phyloP scores from a whole-genome alignment of 305 asterid genomes.

The Rubia balearica region DNA sequence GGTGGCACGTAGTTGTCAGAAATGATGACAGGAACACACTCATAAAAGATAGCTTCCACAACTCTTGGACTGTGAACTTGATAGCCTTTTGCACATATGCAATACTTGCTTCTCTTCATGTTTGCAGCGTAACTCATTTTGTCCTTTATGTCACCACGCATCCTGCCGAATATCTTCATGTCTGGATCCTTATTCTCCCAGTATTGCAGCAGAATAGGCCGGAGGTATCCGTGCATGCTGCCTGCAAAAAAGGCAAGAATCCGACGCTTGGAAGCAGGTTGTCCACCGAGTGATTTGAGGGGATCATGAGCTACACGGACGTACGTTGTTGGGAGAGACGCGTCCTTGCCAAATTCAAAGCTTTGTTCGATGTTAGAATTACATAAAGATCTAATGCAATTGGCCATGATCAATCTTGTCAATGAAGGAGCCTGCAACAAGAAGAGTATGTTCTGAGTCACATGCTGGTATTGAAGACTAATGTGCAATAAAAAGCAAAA shows the following conservation, averaged over 20 bases:
- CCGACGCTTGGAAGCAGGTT: neutral
- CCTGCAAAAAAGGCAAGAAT: constrained; percentile 7
- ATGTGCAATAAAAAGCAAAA: neutral
- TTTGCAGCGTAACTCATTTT: neutral
- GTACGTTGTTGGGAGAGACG: neutral
- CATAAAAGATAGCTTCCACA: constrained; percentile 7
- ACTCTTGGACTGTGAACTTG: constrained; percentile 2
- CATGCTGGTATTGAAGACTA: neutral
- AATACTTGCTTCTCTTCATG: constrained; percentile 11
- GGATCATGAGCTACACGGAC: neutral
- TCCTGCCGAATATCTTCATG: neutral
- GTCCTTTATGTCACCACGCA: neutral
- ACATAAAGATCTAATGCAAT: constrained; percentile 6
- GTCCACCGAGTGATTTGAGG: neutral
- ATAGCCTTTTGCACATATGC: constrained; percentile 9
- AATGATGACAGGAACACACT: constrained; percentile 10
- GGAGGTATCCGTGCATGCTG: constrained; percentile 5
- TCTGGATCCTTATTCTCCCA: constrained; percentile 5
- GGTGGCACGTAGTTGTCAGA: constrained; percentile 8
- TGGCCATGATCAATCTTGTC: constrained; percentile 6
- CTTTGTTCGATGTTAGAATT: neutral
- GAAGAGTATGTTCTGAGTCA: neutral
- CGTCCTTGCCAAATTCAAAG: constrained; percentile 5
- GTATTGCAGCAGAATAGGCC: neutral
- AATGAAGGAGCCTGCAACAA: constrained; percentile 3